Conservation (phyloP, 441 rosid species). For the Euphorbia schlechtendalii region DNA sequence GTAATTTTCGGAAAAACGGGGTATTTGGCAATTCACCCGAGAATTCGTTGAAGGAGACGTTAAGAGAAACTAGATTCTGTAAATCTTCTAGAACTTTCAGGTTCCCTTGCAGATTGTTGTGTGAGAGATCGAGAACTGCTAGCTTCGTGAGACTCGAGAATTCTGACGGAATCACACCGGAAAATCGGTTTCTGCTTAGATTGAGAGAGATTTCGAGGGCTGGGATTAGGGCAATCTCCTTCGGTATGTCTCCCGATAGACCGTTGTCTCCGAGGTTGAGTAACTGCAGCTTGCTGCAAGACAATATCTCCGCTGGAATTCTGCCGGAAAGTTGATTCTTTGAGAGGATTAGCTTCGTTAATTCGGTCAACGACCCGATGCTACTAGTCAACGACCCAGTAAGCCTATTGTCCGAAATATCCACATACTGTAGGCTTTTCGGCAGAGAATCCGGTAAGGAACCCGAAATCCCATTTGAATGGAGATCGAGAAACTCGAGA, state of each 20-base stretch:
- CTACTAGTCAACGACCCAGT: slow-evolving; percentile 44
- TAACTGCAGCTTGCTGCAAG: slow-evolving; percentile 69
- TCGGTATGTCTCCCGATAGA: slow-evolving; percentile 67
- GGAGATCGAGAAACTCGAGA: slow-evolving; percentile 76
- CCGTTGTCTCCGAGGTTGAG: slow-evolving; percentile 64
- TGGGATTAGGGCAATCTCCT: slow-evolving; percentile 63
- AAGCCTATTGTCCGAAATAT: slow-evolving; percentile 63
- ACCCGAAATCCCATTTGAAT: slow-evolving; percentile 71
- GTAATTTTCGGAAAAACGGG: slow-evolving; percentile 65
- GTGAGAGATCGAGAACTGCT: slow-evolving; percentile 74
- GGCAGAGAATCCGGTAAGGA: slow-evolving; percentile 64
- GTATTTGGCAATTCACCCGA: slow-evolving; percentile 78
- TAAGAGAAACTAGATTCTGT: slow-evolving; percentile 77
- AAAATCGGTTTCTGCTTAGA: slow-evolving; percentile 69
- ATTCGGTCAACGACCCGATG: slow-evolving; percentile 55
- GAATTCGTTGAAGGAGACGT: slow-evolving; percentile 78
- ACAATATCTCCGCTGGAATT: slow-evolving; percentile 64
- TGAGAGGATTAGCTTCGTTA: slow-evolving; percentile 69
- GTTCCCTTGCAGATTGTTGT: slow-evolving; percentile 62
- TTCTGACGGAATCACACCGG: slow-evolving; percentile 58
- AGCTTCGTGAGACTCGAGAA: slow-evolving; percentile 69
- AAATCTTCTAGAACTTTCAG: slow-evolving; percentile 51
- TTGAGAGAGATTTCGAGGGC: slow-evolving; percentile 76
- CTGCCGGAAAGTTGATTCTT: slow-evolving; percentile 60
- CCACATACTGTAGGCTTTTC: slow-evolving; percentile 55